These are phyloP conservation scores for Ophiosphaerella narmari DNA, from an alignment of 2,329 filamentous ascomycete species.

Conservation along the genomic window DNA sequence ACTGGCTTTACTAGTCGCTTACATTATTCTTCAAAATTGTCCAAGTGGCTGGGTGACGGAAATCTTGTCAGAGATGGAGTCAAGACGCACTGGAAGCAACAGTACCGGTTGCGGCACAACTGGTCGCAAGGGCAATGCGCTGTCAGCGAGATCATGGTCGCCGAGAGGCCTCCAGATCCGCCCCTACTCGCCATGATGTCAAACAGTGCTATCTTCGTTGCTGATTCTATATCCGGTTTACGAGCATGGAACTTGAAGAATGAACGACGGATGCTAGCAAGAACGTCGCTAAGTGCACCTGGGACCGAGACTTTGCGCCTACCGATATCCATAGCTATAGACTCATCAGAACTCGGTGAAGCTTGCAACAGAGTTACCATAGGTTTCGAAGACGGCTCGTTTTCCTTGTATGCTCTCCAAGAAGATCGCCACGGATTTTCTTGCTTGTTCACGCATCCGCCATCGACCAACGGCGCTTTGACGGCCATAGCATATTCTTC, in stretches of 20 bases:
- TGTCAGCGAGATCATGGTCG: slow-evolving; percentile 75
- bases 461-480: slow-evolving; percentile 68
- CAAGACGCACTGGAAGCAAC: slow-evolving; percentile 78
- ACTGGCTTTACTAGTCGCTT: slow-evolving; percentile 44
- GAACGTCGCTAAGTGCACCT: slow-evolving; percentile 29
- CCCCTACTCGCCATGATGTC: slow-evolving; percentile 75
- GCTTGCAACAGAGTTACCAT: slow-evolving; percentile 40
- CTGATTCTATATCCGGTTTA: slow-evolving; percentile 70
- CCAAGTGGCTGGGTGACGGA: slow-evolving; percentile 66
- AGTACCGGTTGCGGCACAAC: slow-evolving; percentile 88
- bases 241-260: slow-evolving; percentile 76
- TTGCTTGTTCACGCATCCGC: slow-evolving; percentile 62
- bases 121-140: slow-evolving; percentile 84
- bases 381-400: slow-evolving; percentile 56
- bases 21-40: slow-evolving; percentile 59
- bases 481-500: slow-evolving; percentile 72
- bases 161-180: slow-evolving; percentile 57
- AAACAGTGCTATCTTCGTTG: slow-evolving; percentile 78
- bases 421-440: slow-evolving; percentile 51
- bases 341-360: slow-evolving; percentile 40
- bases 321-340: slow-evolving; percentile 71
- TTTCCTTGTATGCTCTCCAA: slow-evolving; percentile 67
- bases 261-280: slow-evolving; percentile 63
- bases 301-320: slow-evolving; percentile 23
- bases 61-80: slow-evolving; percentile 57